Percentiles rank a stretch among this genome's conserved stretches.
phyloP scores from a whole-genome alignment of 2,329 filamentous ascomycete species.

The Fusarium sp. region DNA sequence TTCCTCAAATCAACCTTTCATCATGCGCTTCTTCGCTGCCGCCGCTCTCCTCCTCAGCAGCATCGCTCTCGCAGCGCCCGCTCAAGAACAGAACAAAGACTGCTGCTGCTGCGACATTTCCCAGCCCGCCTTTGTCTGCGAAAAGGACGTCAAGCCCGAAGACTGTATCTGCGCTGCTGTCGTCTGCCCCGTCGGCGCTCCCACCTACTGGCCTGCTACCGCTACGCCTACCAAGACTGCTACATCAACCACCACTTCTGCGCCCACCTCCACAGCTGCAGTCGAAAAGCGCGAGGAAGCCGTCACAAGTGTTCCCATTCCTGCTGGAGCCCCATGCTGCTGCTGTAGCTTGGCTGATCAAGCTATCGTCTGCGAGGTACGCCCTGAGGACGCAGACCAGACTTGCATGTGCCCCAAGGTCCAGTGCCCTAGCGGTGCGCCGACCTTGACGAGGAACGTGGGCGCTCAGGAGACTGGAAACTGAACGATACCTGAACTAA shows the following conservation, averaged over 20 bases:
- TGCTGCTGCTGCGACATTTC: constrained; percentile 53
- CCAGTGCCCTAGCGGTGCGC: constrained; percentile 33
- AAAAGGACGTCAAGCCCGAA: constrained; percentile 11
- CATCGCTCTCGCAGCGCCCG: constrained; percentile 36
- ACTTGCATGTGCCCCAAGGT: constrained; percentile 40
- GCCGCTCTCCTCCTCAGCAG: constrained; percentile 41
- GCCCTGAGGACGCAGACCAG: constrained; percentile 24
- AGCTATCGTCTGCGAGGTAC: constrained; percentile 38
- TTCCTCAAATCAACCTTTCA: neutral
- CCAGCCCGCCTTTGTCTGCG: constrained; percentile 44
- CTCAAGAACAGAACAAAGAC: constrained; percentile 17
- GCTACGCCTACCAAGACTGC: neutral
- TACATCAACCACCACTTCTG: neutral
- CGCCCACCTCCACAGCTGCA: neutral
- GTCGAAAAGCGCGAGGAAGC: constrained; percentile 15
- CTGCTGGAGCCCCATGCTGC: constrained; percentile 32
- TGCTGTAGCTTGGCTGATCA: constrained; percentile 37
- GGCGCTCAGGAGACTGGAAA: constrained; percentile 15
- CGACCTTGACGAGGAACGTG: constrained; percentile 32
- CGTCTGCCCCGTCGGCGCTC: constrained; percentile 40
- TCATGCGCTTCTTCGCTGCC: constrained; percentile 45
- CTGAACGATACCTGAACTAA: neutral
- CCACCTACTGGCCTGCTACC: constrained; percentile 23
- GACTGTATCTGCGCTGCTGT: constrained; percentile 47
- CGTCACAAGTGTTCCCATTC: constrained; percentile 3